Conservation (phyloP, 2,329 filamentous ascomycete species). For the Colletotrichum tropicicola region DNA sequence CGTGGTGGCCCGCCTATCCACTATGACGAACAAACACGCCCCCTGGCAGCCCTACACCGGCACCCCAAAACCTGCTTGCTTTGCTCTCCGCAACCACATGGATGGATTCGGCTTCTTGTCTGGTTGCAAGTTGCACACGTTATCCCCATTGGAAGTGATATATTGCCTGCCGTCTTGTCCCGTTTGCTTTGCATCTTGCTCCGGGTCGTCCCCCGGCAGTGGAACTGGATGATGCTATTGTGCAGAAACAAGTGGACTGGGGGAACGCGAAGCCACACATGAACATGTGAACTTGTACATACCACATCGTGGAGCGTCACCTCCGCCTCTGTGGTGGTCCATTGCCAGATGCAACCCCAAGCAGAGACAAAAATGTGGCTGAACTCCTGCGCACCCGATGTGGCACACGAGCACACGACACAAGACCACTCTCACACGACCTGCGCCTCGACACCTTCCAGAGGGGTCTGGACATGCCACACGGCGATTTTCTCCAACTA, state of each 20-base stretch:
- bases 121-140: too few relatives aligned
- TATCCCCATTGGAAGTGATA: too few relatives aligned
- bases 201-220: neutral
- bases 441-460: neutral
- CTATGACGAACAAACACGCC: constrained; percentile 17
- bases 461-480: neutral
- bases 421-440: constrained; percentile 15
- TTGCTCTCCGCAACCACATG: too few relatives aligned
- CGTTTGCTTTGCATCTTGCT: neutral
- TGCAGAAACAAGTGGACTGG: constrained; percentile 3
- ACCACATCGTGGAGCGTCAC: neutral
- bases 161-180: neutral
- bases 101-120: too few relatives aligned
- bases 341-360: constrained; percentile 4
- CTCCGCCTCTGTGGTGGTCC: neutral
- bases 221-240: constrained; percentile 21
- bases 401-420: constrained; percentile 25
- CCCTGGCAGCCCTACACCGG: constrained; percentile 6
- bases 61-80: constrained; percentile 14
- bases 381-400: neutral
- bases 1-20: constrained; percentile 8
- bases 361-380: constrained; percentile 3
- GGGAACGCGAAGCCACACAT: too few relatives aligned
- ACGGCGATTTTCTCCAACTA: constrained; percentile 16
- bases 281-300: neutral